A percentile compares a stretch with the other conserved stretches of the same genome.
phyloP scores from a whole-genome alignment of 2,329 filamentous ascomycete genomes.

The Xylaria multiplex region DNA sequence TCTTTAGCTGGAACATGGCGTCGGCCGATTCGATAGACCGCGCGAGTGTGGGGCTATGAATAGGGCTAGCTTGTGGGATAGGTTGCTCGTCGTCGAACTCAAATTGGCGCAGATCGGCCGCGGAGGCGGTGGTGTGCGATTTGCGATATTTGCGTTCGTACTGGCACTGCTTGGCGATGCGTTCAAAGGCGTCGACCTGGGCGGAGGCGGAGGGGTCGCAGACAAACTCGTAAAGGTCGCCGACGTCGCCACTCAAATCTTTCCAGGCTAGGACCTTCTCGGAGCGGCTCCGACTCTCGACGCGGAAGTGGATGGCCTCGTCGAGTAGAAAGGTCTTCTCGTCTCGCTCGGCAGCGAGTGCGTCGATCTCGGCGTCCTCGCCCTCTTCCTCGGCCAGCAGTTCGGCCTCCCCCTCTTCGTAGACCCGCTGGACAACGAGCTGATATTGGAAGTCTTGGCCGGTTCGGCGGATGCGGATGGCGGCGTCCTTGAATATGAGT shows the following conservation, averaged over 20 bases:
- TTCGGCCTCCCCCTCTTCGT: slow-evolving; percentile 97
- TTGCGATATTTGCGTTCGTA: slow-evolving; percentile 96
- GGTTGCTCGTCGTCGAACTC: slow-evolving; percentile 75
- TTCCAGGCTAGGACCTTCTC: slow-evolving; percentile 93
- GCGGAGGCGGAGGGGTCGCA: slow-evolving; percentile 80
- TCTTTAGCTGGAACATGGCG: slow-evolving; percentile 63
- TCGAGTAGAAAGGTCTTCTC: slow-evolving; percentile 98
- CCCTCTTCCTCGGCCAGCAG: slow-evolving; percentile 88
- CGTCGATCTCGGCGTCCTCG: slow-evolving; percentile 80
- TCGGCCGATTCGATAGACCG: slow-evolving; percentile 68
- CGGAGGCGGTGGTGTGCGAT: slow-evolving; percentile 80
- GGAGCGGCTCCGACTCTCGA: slow-evolving; percentile 80
- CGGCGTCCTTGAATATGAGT: slow-evolving; percentile 97
- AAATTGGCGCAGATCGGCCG: slow-evolving; percentile 83
- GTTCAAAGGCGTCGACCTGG: slow-evolving; percentile 82
- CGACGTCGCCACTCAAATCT: slow-evolving; percentile 90
- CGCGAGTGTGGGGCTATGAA: slow-evolving; percentile 66
- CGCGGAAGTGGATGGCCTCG: slow-evolving; percentile 86
- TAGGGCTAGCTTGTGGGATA: slow-evolving; percentile 71
- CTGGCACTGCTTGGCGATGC: slow-evolving; percentile 89
- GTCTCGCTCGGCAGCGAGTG: slow-evolving; percentile 84
- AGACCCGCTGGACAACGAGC: slow-evolving; percentile 93
- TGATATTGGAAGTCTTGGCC: slow-evolving; percentile 98
- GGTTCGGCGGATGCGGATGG: slow-evolving; percentile 89
- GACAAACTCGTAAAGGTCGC: slow-evolving; percentile 97